Percentiles rank a stretch among this genome's conserved stretches.
Evolutionary conservation across 768 basidiomycete genomes (phyloP).

Genomic region (Mycena alexandri): DNA sequence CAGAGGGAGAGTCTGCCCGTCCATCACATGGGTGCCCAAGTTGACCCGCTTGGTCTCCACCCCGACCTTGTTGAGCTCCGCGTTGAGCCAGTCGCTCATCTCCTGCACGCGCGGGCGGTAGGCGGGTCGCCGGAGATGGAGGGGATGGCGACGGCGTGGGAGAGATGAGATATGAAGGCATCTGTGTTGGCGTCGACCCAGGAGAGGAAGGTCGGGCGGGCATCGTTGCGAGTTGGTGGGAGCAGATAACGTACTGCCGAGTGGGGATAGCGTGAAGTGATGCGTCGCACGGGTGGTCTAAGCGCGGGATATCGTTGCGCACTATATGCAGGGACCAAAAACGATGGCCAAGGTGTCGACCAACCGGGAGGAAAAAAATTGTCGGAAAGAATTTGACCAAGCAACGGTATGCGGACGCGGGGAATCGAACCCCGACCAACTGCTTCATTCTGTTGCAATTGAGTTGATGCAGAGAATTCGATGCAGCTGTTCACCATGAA

Average conservation of each 20-base stretch:
- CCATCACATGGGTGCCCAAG: constrained; percentile 75
- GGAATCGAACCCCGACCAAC: too few species aligned
- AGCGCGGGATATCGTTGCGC: too few species aligned
- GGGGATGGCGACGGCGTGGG: constrained; percentile 85
- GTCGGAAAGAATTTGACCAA: too few species aligned
- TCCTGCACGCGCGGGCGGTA: constrained; percentile 82
- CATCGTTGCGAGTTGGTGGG: constrained; percentile 47
- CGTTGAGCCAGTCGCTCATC: constrained; percentile 89
- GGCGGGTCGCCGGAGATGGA: constrained; percentile 79
- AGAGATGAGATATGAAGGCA: constrained; percentile 81
- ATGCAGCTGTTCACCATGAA: too few species aligned
- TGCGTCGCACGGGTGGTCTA: too few species aligned
- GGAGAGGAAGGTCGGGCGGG: constrained; percentile 61
- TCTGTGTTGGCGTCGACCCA: constrained; percentile 79
- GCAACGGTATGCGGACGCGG: too few species aligned
- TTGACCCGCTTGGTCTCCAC: constrained; percentile 81
- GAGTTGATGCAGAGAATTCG: too few species aligned
- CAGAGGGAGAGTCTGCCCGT: constrained; percentile 76
- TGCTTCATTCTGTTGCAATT: too few species aligned
- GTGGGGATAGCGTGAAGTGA: not conserved
- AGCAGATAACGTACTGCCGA: constrained; percentile 6
- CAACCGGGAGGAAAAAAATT: too few species aligned
- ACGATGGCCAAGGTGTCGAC: too few species aligned
- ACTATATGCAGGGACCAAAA: too few species aligned
- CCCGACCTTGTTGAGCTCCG: constrained; percentile 80